Evolutionary conservation across 1,284 basidiomycete genomes (phyloP).

Genomic region (Ceratobasidium sp.): DNA sequence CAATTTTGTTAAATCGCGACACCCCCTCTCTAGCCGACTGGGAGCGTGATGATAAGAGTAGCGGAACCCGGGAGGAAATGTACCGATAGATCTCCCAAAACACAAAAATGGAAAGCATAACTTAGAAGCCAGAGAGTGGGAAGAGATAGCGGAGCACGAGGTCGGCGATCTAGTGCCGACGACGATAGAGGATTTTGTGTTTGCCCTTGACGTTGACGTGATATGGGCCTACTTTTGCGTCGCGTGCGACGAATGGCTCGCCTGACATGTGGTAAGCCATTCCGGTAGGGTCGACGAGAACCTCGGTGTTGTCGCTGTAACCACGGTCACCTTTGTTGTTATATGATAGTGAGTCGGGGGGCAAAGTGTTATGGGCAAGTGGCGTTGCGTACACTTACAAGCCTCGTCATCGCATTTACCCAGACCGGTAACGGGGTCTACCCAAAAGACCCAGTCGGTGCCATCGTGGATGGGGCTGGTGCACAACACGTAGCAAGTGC

Average conservation of each 20-base stretch:
- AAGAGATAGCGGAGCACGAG: not conserved
- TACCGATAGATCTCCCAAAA: not conserved
- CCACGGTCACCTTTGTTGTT: slow-evolving; percentile 14
- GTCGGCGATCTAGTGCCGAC: not conserved
- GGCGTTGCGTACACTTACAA: slow-evolving; percentile 33
- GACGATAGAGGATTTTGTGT: slow-evolving; percentile 28
- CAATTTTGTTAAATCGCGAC: not conserved
- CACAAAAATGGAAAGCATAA: slow-evolving; percentile 5
- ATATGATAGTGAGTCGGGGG: not conserved
- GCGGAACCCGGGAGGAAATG: not conserved
- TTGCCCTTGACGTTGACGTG: slow-evolving; percentile 34
- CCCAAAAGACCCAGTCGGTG: slow-evolving; percentile 35
- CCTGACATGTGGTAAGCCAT: slow-evolving; percentile 32
- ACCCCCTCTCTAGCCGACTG: too few species aligned
- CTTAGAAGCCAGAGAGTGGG: not conserved
- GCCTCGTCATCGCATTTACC: slow-evolving; percentile 36
- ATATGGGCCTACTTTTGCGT: slow-evolving; percentile 32
- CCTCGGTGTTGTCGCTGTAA: slow-evolving; percentile 22
- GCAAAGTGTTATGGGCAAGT: not conserved
- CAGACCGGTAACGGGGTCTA: slow-evolving; percentile 28
- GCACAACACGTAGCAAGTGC: slow-evolving; percentile 36
- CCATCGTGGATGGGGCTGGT: slow-evolving; percentile 22
- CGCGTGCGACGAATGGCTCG: slow-evolving; percentile 27
- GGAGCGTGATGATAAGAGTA: not conserved
- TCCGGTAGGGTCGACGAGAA: slow-evolving; percentile 11